Conservation (phyloP, 495 filamentous ascomycete genomes). For the Chaetomium cochliodes region DNA sequence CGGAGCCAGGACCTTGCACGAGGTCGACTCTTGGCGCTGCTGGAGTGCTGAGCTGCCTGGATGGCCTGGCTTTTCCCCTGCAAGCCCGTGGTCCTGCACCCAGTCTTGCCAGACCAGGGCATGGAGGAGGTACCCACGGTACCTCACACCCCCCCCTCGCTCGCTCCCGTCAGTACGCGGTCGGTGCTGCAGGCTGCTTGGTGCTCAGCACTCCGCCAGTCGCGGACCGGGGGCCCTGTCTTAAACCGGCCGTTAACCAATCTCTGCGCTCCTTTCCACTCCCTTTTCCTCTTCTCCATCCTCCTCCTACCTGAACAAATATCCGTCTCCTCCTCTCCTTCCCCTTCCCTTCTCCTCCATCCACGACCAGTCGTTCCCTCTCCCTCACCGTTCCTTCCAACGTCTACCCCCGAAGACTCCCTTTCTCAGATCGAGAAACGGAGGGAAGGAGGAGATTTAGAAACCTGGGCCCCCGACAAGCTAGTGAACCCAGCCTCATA, state of each 20-base stretch:
- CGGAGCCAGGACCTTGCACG: conserved; percentile 29
- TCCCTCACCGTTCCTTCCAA: conserved; percentile 49
- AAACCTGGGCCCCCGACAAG: conserved; percentile 38
- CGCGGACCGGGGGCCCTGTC: conserved; percentile 44
- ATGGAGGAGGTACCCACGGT: no score
- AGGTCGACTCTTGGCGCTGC: conserved; percentile 24
- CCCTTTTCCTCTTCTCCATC: conserved; percentile 55
- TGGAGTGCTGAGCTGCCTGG: conserved; percentile 24
- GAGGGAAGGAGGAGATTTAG: conserved; percentile 45
- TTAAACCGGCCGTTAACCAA: conserved; percentile 54
- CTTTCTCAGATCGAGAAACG: conserved; percentile 38
- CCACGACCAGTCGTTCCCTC: conserved; percentile 57
- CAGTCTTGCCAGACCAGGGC: conserved; percentile 33
- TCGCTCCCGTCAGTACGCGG: conserved; percentile 27
- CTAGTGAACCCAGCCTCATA: conserved; percentile 29
- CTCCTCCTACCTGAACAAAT: conserved; percentile 57
- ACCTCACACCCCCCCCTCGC: not conserved
- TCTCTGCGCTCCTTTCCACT: conserved; percentile 49
- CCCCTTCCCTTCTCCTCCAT: conserved; percentile 50
- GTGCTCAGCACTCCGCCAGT: conserved; percentile 29
- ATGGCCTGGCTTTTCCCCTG: conserved; percentile 28
- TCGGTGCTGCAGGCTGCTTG: conserved; percentile 37
- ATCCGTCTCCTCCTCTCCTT: conserved; percentile 55
- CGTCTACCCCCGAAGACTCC: conserved; percentile 35
- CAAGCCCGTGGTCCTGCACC: conserved; percentile 25